Conservation (phyloP, 225 moss, liverwort and hornwort genomes). For the Pleurozium schreberi region DNA sequence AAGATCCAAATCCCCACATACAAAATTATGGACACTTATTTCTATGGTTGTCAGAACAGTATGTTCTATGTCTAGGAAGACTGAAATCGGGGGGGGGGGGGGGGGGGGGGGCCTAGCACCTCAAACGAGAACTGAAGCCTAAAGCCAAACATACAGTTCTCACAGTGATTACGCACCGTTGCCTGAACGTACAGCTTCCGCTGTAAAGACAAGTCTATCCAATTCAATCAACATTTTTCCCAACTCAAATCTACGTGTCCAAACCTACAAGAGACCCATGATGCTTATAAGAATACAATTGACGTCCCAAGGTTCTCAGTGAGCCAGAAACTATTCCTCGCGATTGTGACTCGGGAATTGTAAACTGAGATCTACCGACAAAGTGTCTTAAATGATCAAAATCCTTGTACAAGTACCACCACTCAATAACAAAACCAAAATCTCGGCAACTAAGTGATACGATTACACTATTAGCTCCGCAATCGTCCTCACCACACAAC, state of each 20-base stretch:
- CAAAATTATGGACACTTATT: not conserved
- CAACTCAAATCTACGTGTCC: not conserved
- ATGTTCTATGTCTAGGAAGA: not conserved
- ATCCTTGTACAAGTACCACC: not conserved
- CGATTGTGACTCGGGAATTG: not conserved
- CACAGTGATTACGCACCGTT: not conserved
- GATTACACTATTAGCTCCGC: not conserved
- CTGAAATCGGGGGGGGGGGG: not conserved
- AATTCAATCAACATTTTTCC: not conserved
- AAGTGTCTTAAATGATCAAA: not conserved
- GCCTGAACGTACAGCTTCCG: not conserved
- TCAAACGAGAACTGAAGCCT: not conserved
- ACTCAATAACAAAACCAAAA: not conserved
- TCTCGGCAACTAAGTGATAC: not conserved
- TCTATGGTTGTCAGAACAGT: not conserved
- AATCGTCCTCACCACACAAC: not conserved
- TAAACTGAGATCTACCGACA: not conserved
- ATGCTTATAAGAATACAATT: not conserved
- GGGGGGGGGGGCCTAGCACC: too few relatives aligned
- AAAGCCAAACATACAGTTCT: not conserved
- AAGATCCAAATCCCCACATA: not conserved
- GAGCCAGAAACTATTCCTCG: not conserved
- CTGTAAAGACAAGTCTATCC: not conserved
- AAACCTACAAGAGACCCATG: not conserved
- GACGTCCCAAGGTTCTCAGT: not conserved